Percentiles rank a stretch among this genome's conserved stretches.
Conservation (phyloP, 495 filamentous ascomycete genomes). For the Podospora appendiculata region DNA sequence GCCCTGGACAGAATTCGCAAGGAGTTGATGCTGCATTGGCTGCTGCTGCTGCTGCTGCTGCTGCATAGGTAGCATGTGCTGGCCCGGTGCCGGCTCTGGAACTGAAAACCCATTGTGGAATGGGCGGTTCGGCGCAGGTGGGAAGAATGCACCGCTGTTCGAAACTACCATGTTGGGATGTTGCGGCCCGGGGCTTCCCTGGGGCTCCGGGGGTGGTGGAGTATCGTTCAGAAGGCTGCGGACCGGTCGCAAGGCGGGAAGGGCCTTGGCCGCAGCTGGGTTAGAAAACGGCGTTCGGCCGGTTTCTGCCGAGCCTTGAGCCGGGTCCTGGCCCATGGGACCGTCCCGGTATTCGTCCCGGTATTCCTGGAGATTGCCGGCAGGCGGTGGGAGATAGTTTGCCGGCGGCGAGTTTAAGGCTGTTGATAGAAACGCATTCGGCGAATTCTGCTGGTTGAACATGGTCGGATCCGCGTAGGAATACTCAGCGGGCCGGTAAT, state of each 20-base stretch:
- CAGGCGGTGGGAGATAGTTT: background rate
- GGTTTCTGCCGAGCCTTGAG: background rate
- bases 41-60: too few species aligned
- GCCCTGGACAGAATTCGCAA: constrained; percentile 4
- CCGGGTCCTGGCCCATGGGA: too few species aligned
- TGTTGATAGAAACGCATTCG: constrained; percentile 34
- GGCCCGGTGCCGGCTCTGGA: constrained; percentile 16
- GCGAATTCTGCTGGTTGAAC: constrained; percentile 5
- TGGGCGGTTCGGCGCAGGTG: constrained; percentile 25
- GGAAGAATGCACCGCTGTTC: constrained; percentile 32
- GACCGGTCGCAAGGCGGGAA: constrained; percentile 37
- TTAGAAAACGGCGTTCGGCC: constrained; percentile 20
- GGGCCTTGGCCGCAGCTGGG: constrained; percentile 13
- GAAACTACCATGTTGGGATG: constrained; percentile 24
- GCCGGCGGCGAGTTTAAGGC: constrained; percentile 29
- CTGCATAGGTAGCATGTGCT: constrained; percentile 14
- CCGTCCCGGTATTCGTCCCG: too few species aligned
- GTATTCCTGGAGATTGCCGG: too few species aligned
- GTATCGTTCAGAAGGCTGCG: constrained; percentile 16
- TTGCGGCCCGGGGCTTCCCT: constrained; percentile 14
- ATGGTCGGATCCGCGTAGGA: background rate
- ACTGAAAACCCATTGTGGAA: constrained; percentile 33
- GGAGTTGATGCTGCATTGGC: constrained; percentile 9
- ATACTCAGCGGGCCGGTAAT: constrained; percentile 7
- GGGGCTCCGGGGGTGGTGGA: constrained; percentile 13